These are phyloP conservation scores for Coniochaeta hoffmannii DNA, from an alignment of 2,329 filamentous ascomycete genomes.

Conservation along the genomic window DNA sequence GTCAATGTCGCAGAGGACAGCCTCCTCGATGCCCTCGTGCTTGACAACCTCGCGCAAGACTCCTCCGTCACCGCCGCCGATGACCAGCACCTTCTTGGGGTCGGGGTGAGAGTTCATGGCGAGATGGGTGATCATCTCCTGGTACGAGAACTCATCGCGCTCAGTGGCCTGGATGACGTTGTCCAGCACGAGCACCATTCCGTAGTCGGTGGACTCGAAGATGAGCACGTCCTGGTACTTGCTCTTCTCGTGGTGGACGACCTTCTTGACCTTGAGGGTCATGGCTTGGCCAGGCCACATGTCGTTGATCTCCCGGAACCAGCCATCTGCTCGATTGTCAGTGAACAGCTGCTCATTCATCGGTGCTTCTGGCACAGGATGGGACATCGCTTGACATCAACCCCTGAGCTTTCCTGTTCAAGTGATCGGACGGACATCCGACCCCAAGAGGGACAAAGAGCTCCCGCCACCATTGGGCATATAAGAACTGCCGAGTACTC, in stretches of 20 bases:
- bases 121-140: conserved; percentile 99
- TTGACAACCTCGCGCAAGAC: conserved; percentile 98
- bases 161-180: conserved; percentile 99
- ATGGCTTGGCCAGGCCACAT: conserved; percentile 99
- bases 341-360: too few species aligned
- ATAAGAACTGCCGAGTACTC: too few species aligned
- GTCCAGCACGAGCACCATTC: conserved; percentile 92
- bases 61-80: conserved; percentile 94
- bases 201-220: conserved; percentile 97
- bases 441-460: too few species aligned
- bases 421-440: too few species aligned
- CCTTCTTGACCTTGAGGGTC: conserved; percentile 95
- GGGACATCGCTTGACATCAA: not conserved
- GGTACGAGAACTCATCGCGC: conserved; percentile 98
- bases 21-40: conserved; percentile 95
- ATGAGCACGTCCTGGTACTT: conserved; percentile 98
- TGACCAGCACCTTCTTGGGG: conserved; percentile 97
- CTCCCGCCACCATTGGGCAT: too few species aligned
- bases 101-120: conserved; percentile 98
- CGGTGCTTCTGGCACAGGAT: not conserved
- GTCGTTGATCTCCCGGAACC: conserved; percentile 97
- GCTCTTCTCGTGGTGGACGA: conserved; percentile 98
- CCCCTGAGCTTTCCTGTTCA: too few species aligned
- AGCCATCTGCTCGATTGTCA: conserved; percentile 66
- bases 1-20: conserved; percentile 95